Conservation (phyloP, 257 asterid species). For the Agastache rugosa region DNA sequence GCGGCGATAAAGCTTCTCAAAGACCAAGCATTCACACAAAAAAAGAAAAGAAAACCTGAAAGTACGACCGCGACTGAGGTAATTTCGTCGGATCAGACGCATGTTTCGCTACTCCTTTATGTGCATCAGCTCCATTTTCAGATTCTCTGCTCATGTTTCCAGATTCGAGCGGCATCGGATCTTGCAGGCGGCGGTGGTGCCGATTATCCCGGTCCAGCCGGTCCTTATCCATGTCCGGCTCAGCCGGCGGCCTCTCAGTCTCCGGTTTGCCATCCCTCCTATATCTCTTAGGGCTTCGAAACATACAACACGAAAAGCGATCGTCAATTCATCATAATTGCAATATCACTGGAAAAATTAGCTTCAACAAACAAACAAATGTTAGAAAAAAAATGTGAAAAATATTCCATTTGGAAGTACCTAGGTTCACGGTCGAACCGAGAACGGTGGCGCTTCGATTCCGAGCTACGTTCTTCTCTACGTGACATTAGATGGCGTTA, state of each 20-base stretch:
- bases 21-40: conserved; percentile 36
- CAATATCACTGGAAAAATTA: background rate
- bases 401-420: conserved; percentile 38
- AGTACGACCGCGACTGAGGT: conserved; percentile 60
- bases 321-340: conserved; percentile 9
- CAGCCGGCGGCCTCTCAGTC: conserved; percentile 50
- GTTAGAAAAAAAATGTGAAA: background rate
- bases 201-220: conserved; percentile 51
- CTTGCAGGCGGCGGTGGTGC: conserved; percentile 56
- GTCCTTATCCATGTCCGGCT: conserved; percentile 46
- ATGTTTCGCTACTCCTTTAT: conserved; percentile 45
- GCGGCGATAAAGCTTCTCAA: conserved; percentile 37
- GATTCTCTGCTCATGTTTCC: conserved; percentile 47
- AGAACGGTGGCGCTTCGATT: conserved; percentile 71
- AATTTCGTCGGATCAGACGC: conserved; percentile 52
- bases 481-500: conserved; percentile 60
- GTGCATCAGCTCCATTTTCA: conserved; percentile 41
- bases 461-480: conserved; percentile 68
- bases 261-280: conserved; percentile 75
- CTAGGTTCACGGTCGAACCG: conserved; percentile 88
- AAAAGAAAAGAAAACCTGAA: conserved; percentile 56
- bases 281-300: conserved; percentile 82
- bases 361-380: background rate
- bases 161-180: conserved; percentile 58
- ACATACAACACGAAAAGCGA: conserved; percentile 28